Evolutionary conservation across 2,329 filamentous ascomycete genomes (phyloP).

Genomic region (Rhynchosporium graminicola): DNA sequence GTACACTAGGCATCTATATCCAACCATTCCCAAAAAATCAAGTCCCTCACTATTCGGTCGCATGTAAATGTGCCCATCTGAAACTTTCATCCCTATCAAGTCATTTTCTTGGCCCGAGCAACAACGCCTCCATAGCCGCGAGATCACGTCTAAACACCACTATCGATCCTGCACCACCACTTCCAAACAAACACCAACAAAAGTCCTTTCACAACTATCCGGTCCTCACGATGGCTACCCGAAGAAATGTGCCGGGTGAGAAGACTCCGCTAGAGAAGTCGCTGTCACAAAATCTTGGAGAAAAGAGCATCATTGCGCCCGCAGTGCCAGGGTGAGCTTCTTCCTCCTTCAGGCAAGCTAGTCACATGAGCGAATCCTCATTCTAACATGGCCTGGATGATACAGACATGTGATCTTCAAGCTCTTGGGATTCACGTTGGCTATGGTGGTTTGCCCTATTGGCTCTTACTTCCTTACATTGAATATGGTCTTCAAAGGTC

Average conservation of each 20-base stretch:
- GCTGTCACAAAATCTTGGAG: conserved; percentile 42
- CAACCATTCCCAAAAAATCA: conserved; percentile 3
- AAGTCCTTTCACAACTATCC: conserved; percentile 12
- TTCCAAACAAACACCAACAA: not conserved
- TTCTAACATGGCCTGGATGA: conserved; percentile 1
- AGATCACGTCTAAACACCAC: conserved; percentile 12
- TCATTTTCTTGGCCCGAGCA: conserved; percentile 4
- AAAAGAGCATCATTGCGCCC: conserved; percentile 74
- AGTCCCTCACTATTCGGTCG: not conserved
- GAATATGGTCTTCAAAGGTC: conserved; percentile 76
- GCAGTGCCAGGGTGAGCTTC: conserved; percentile 75
- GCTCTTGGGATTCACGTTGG: conserved; percentile 83
- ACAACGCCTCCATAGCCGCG: conserved; percentile 12
- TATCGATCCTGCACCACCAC: conserved; percentile 8
- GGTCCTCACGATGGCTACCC: conserved; percentile 62
- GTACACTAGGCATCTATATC: not conserved
- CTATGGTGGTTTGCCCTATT: conserved; percentile 87
- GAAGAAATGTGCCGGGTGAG: conserved; percentile 65
- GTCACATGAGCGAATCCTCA: conserved; percentile 26
- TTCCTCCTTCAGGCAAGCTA: conserved; percentile 12
- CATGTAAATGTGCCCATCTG: not conserved
- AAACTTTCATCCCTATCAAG: conserved; percentile 8
- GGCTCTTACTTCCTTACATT: conserved; percentile 85
- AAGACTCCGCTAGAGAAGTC: conserved; percentile 66
- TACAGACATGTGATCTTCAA: conserved; percentile 83